Conservation (phyloP, 768 basidiomycete genomes). For the Panaeolus cyanescens region DNA sequence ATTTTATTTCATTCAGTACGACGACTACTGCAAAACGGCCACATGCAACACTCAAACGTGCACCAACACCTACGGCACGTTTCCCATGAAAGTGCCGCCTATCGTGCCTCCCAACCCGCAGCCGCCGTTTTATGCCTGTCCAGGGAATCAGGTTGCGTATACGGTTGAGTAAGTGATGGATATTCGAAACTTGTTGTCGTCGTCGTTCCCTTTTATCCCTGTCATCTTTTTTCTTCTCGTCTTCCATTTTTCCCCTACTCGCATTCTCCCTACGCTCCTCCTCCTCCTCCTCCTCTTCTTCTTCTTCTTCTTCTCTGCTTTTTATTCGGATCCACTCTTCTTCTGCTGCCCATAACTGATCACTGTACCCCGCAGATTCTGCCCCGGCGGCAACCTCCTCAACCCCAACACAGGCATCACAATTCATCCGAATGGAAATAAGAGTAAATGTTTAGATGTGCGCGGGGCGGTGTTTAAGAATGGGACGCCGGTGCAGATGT, state of each 20-base stretch:
- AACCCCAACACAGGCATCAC: background rate
- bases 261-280: too few relatives aligned
- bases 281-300: too few relatives aligned
- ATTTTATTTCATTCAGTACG: background rate
- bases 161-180: background rate
- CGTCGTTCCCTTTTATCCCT: too few relatives aligned
- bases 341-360: too few relatives aligned
- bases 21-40: background rate
- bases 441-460: constrained; percentile 35
- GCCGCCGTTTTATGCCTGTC: background rate
- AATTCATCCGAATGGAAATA: constrained; percentile 23
- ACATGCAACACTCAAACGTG: background rate
- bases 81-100: background rate
- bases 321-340: too few relatives aligned
- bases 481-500: constrained; percentile 39
- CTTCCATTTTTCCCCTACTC: too few relatives aligned
- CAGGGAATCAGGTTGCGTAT: background rate
- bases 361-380: too few relatives aligned
- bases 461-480: constrained; percentile 28
- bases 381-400: background rate
- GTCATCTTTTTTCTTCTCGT: too few relatives aligned
- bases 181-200: too few relatives aligned
- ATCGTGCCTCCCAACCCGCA: background rate
- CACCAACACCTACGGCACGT: background rate
- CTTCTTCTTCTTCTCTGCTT: too few relatives aligned